Base-by-base conservation (phyloP, 2,329 filamentous ascomycete genomes). In the Dryadomyces quercivorus region DNA sequence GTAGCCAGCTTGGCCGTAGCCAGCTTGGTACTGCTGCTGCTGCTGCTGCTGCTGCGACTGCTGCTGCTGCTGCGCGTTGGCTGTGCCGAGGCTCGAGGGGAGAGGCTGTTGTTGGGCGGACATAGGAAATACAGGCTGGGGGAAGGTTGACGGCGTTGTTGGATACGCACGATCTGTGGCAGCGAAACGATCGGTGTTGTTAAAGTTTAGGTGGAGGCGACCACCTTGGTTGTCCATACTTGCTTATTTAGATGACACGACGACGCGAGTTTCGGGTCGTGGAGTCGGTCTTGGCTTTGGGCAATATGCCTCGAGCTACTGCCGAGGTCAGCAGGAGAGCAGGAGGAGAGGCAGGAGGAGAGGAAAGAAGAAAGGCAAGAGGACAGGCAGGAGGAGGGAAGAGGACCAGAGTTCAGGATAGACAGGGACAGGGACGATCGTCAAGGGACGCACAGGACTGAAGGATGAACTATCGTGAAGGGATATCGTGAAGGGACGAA, bases 141-240 rank as follows among this genome's bases (percentile, higher is more conserved):
- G 92, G 66, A 97, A 97, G 56, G 91, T 95, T 60, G 92, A 96
- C 52, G 92, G 92, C 10, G 92, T 96, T 53, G 92, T 90, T 62
- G 86, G 87, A 75, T 88, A 90, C 61, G 82, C 75, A 66, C 85
- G 78, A 67, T 85, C 85, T 67, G 75, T 77, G 63, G 80, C 70
- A 58, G 75, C 73, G 56, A 82, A 77, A 63, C 82, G 81, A 62
- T 84, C 80, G 69, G 81, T 78, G 69, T 78, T 84, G 65, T 75
- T 77, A 62, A 84, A 80, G 69, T 85, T 85, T 65, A 87, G 76
- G 65, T 80, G 77, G 55, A 86, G 75, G 56, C 80, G 77, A 60
- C 80, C 80, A 64, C 82, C 82, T 69, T 74, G 73, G 62, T 70
- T 67, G 63, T 76, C 75, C 75, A 81, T 79, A 57, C 65, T 72